Percentiles rank a stretch among this genome's conserved stretches.
Conservation (phyloP, 164 flowering plant genomes). For the Nymphaea colorata region DNA sequence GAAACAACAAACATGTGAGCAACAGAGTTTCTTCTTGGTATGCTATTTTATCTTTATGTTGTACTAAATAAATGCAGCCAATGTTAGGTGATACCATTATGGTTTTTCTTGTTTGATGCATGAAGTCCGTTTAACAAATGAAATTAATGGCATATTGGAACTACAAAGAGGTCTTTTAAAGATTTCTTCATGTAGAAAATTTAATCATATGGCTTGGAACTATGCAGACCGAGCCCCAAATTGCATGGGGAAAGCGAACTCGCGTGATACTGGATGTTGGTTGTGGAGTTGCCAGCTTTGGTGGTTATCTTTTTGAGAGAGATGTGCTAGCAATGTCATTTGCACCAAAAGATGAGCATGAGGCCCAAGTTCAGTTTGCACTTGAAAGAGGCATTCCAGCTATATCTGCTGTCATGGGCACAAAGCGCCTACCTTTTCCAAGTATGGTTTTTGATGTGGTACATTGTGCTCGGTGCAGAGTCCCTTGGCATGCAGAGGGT, state of each 20-base stretch:
- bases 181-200: too few relatives aligned
- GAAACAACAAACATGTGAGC: too few relatives aligned
- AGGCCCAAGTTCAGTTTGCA: conserved; percentile 94
- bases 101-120: too few relatives aligned
- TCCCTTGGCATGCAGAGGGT: conserved; percentile 93
- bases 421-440: conserved; percentile 81
- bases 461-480: conserved; percentile 90
- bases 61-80: too few relatives aligned
- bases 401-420: conserved; percentile 95
- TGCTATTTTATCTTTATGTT: too few relatives aligned
- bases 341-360: conserved; percentile 96
- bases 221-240: conserved; percentile 47
- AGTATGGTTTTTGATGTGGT: conserved; percentile 75
- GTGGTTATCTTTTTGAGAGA: conserved; percentile 76
- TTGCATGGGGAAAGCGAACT: conserved; percentile 75
- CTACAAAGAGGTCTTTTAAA: too few relatives aligned
- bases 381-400: conserved; percentile 95
- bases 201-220: background rate
- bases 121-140: too few relatives aligned
- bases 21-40: too few relatives aligned
- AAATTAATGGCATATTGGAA: too few relatives aligned
- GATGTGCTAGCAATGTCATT: conserved; percentile 87
- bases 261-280: conserved; percentile 84
- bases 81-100: too few relatives aligned
- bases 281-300: conserved; percentile 95